phyloP scores from a whole-genome alignment of 768 basidiomycete species.

The Boletus sp. region DNA sequence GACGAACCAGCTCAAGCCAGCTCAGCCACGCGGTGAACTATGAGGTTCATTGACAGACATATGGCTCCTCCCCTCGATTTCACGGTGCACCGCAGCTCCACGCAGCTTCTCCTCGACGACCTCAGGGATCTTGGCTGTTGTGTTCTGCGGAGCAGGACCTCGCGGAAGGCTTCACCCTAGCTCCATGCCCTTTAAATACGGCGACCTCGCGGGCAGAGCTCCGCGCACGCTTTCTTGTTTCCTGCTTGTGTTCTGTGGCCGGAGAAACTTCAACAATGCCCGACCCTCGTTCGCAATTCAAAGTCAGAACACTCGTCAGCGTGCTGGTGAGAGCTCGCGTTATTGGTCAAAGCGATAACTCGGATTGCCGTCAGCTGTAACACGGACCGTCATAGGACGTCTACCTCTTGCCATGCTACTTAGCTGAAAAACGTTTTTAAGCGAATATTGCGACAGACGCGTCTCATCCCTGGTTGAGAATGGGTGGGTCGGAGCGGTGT shows the following conservation, averaged over 20 bases:
- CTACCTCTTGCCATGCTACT: conserved; percentile 12
- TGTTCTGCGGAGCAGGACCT: conserved; percentile 20
- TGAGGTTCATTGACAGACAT: not conserved
- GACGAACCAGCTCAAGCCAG: conserved; percentile 6
- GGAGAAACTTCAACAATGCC: conserved; percentile 23
- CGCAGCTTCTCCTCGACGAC: conserved; percentile 16
- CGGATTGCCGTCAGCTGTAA: conserved; percentile 17
- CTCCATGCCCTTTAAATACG: conserved; percentile 28
- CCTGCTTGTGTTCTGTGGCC: conserved; percentile 21
- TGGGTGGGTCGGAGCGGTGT: conserved; percentile 18
- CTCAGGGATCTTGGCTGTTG: conserved; percentile 17
- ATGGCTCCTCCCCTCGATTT: conserved; percentile 9
- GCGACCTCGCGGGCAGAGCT: conserved; percentile 11
- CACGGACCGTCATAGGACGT: conserved; percentile 10
- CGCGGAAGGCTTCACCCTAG: conserved; percentile 13
- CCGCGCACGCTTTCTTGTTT: conserved; percentile 22
- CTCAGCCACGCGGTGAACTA: conserved; percentile 1
- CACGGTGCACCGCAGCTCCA: conserved; percentile 23
- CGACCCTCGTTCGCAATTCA: conserved; percentile 30
- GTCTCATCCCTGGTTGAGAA: conserved; percentile 5
- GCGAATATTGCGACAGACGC: conserved; percentile 9
- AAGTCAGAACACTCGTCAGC: conserved; percentile 21
- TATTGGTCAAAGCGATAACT: conserved; percentile 7
- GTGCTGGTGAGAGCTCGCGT: conserved; percentile 15
- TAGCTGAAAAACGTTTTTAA: conserved; percentile 19